phyloP scores from a whole-genome alignment of 2,329 filamentous ascomycete genomes.

The Cytospora schulzeri region DNA sequence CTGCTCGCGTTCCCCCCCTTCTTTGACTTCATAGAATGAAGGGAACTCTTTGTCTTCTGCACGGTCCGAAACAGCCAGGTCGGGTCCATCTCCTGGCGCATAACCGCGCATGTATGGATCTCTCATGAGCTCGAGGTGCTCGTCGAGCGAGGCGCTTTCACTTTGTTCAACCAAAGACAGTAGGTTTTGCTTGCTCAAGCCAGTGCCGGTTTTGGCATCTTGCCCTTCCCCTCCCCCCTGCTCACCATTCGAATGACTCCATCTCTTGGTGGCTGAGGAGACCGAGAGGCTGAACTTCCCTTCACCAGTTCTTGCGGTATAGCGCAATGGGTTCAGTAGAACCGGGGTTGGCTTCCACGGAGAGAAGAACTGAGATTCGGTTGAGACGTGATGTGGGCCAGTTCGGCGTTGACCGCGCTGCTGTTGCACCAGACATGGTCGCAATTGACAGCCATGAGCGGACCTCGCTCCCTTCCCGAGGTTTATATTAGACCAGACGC shows the following conservation, averaged over 20 bases:
- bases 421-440: slow-evolving; percentile 19
- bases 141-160: slow-evolving; percentile 50
- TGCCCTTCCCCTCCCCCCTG: background rate
- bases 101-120: slow-evolving; percentile 59
- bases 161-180: slow-evolving; percentile 56
- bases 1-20: slow-evolving; percentile 40
- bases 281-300: slow-evolving; percentile 16
- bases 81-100: slow-evolving; percentile 52
- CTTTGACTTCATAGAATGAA: slow-evolving; percentile 43
- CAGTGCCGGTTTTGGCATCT: background rate
- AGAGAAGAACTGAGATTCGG: slow-evolving; percentile 23
- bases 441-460: slow-evolving; percentile 21
- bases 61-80: slow-evolving; percentile 53
- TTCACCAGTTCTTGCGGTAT: slow-evolving; percentile 7
- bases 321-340: slow-evolving; percentile 14
- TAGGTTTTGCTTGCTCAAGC: slow-evolving; percentile 46
- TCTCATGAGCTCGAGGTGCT: slow-evolving; percentile 53
- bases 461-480: slow-evolving; percentile 11
- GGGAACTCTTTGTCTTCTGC: slow-evolving; percentile 52
- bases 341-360: slow-evolving; percentile 20
- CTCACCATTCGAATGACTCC: slow-evolving; percentile 22
- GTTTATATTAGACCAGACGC: slow-evolving; percentile 4
- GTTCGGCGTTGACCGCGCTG: slow-evolving; percentile 2
- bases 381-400: slow-evolving; percentile 6
- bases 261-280: slow-evolving; percentile 9